Conservation (phyloP, 352 stramenopile genomes). For the Aphanomyces euteiches region DNA sequence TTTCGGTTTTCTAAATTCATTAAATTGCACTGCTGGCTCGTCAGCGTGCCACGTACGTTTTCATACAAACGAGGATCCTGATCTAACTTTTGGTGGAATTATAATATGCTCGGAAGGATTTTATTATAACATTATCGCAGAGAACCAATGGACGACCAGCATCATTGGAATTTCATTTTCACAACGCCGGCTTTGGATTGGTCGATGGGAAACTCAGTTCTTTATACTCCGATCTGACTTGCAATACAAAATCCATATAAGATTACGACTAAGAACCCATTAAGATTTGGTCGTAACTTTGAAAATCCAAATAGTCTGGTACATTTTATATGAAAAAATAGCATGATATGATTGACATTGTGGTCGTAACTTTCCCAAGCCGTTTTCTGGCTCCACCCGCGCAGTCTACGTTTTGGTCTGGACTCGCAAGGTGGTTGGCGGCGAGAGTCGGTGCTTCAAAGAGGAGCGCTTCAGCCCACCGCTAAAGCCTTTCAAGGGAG, state of each 20-base stretch:
- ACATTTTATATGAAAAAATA: neutral
- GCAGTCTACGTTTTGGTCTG: conserved; percentile 22
- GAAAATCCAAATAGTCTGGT: neutral
- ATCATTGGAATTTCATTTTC: conserved; percentile 6
- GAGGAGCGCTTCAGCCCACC: conserved; percentile 8
- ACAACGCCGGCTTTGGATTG: neutral
- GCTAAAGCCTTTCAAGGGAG: conserved; percentile 1
- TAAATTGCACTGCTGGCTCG: neutral
- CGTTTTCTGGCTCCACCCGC: conserved; percentile 19
- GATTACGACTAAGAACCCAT: neutral
- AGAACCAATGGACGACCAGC: neutral
- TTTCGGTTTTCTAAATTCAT: conserved; percentile 10
- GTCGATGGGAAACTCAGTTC: neutral
- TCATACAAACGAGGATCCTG: too few species aligned
- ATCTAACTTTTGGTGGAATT: too few species aligned
- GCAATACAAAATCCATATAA: neutral
- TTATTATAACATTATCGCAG: conserved; percentile 4
- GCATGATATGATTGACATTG: conserved; percentile 1
- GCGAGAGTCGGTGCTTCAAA: conserved; percentile 13
- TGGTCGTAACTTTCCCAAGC: neutral
- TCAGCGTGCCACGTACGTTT: conserved; percentile 8
- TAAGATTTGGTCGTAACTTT: neutral
- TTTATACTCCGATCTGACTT: neutral
- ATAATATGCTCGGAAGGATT: too few species aligned
- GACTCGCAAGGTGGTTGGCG: conserved; percentile 18